Evolutionary conservation across 139 green algal genomes (phyloP).

Genomic region (Asterochloris erici): DNA sequence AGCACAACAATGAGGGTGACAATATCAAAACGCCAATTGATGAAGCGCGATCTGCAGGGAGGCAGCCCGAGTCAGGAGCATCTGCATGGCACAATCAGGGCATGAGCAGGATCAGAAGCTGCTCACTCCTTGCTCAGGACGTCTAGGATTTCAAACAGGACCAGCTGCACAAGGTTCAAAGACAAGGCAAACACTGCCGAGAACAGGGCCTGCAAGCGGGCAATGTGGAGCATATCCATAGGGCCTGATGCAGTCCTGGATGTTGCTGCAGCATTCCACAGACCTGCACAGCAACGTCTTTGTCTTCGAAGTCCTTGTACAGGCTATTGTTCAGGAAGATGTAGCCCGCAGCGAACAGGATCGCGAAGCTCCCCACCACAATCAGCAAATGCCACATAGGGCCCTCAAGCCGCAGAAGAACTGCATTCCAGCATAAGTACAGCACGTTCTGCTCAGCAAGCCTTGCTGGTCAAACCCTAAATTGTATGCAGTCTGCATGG

Average conservation of each 20-base stretch:
- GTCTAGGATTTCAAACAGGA: constrained; percentile 86
- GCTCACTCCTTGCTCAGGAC: constrained; percentile 58
- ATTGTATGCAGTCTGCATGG: too few relatives aligned
- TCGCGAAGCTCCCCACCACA: constrained; percentile 33
- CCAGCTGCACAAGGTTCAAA: constrained; percentile 83
- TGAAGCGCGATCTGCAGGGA: constrained; percentile 53
- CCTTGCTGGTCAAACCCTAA: too few relatives aligned
- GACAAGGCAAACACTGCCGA: constrained; percentile 84
- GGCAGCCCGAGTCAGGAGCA: neutral
- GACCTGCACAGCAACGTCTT: constrained; percentile 27
- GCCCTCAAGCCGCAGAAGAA: neutral
- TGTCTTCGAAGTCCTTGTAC: constrained; percentile 45
- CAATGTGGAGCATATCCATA: neutral
- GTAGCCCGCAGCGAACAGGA: constrained; percentile 53
- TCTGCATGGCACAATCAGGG: neutral
- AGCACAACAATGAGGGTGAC: constrained; percentile 76
- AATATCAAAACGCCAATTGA: constrained; percentile 78
- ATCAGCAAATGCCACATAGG: constrained; percentile 23
- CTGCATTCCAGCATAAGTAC: too few relatives aligned
- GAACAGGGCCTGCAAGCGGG: constrained; percentile 68
- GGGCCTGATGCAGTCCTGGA: neutral
- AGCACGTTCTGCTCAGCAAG: too few relatives aligned
- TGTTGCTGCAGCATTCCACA: neutral
- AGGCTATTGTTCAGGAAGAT: constrained; percentile 54
- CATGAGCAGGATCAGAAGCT: neutral